Conservation (phyloP, 1,139 yeast species). For the Eremothecium cymbalariae region DNA sequence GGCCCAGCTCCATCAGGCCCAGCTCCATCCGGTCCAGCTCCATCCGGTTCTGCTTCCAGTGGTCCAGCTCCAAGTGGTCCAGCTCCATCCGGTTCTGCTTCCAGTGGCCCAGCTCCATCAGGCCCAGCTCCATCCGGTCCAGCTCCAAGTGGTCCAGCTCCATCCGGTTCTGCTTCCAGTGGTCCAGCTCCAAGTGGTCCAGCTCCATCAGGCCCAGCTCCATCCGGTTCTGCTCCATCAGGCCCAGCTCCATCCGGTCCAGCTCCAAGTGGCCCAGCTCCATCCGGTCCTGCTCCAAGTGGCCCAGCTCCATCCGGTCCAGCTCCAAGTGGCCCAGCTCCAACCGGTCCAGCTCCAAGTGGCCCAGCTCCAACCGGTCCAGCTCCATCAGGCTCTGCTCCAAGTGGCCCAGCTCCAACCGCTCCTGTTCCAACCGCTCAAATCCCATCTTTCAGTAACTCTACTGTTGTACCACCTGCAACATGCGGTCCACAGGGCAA, state of each 20-base stretch:
- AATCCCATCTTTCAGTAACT: too few species aligned
- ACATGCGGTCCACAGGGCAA: too few species aligned
- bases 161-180: neutral
- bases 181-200: neutral
- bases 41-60: too few species aligned
- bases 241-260: neutral
- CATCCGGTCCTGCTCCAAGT: neutral
- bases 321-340: conserved; percentile 1
- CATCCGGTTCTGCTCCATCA: neutral
- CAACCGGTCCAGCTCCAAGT: neutral
- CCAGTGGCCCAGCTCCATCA: too few species aligned
- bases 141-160: neutral
- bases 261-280: neutral
- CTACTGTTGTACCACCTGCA: too few species aligned
- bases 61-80: too few species aligned
- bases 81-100: too few species aligned
- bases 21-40: too few species aligned
- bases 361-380: conserved; percentile 3
- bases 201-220: neutral
- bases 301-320: conserved; percentile 2
- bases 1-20: too few species aligned
- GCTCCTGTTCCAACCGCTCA: too few species aligned
- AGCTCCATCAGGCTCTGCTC: conserved; percentile 1
- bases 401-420: conserved; percentile 4
- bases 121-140: too few species aligned